Percentiles rank a stretch among this genome's conserved stretches.
Conservation (phyloP, 192 early-diverging fungal genomes). For the Geosiphon pyriformis region DNA sequence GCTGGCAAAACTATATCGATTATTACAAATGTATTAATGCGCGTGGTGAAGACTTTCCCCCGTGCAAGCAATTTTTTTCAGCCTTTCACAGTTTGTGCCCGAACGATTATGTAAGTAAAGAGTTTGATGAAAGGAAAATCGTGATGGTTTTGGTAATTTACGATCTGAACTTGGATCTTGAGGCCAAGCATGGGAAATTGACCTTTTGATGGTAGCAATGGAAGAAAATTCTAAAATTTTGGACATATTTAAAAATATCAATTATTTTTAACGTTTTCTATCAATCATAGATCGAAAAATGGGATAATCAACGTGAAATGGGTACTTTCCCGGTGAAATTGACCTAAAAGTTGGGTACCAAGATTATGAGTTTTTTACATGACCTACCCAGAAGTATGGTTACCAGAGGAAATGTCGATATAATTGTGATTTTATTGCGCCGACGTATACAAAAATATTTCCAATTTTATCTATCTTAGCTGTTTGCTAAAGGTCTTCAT, state of each 20-base stretch:
- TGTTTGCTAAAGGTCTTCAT: too few species aligned
- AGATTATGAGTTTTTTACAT: too few species aligned
- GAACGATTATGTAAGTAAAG: slow-evolving; percentile 77
- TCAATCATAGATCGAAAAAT: slow-evolving; percentile 37
- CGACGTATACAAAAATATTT: too few species aligned
- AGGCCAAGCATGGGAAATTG: not conserved
- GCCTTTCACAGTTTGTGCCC: slow-evolving; percentile 89
- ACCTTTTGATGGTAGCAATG: not conserved
- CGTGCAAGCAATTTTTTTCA: slow-evolving; percentile 86
- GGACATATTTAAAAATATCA: too few species aligned
- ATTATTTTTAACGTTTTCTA: not conserved
- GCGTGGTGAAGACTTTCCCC: slow-evolving; percentile 93
- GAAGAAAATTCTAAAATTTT: not conserved
- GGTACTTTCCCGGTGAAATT: slow-evolving; percentile 43
- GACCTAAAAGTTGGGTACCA: too few species aligned
- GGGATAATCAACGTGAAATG: slow-evolving; percentile 44
- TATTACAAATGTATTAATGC: slow-evolving; percentile 85
- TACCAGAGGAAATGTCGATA: too few species aligned
- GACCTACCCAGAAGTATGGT: too few species aligned
- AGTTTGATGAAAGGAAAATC: too few species aligned
- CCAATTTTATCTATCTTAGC: too few species aligned
- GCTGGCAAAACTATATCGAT: slow-evolving; percentile 99
- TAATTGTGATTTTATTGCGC: too few species aligned
- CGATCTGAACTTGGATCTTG: not conserved
- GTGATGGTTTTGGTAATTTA: too few species aligned